Evolutionary conservation across 2,329 filamentous ascomycete genomes (phyloP), one percentile per base, ranked within the genome.

Genomic region (Fusarium sarcochroum): DNA sequence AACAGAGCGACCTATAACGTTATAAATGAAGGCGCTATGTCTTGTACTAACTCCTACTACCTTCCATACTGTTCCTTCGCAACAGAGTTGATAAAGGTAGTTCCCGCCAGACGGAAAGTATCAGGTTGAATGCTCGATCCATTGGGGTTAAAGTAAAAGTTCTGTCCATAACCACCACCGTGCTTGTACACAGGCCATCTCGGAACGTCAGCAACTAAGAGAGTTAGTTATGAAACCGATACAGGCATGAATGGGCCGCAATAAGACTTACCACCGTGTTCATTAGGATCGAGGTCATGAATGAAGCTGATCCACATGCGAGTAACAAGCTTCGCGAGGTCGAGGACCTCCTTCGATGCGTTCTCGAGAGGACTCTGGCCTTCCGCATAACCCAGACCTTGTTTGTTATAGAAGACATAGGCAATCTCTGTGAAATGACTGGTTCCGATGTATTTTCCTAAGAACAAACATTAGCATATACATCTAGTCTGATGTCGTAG

Each of bases 391-490:
- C 21, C 70, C 7, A 78, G 63, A 3, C 85, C 85, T 2, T 77
- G 65, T 5, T 79, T 75, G 63, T 89, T 89, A 74, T 87, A 76
- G 59, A 89, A 89, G 3, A 88, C 84, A 53, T 25, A 77, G 7
- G 68, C 71, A 17, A 77, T 63, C 50, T 77, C 76, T 2, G 70
- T 69, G 25, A 76, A 77, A 55, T 77, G 76, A 4, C 70, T 65
- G 9, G 69, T 73, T 23, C 76, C 76, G 5, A 71, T 65, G 4
- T 57, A 69, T 4, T 58, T 41, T 2, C 56, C 63, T 72, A n/a
- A 1, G 5, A 7, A 2, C 7, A 14, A 4, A 8, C 5, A 18
- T 68, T 6, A 51, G 42, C 1, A 2, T 15, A 3, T 3, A 23
- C 1, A 13, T 32, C 10, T 21, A 1, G 27, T 30, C 27, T 4